Evolutionary conservation across 2,329 filamentous ascomycete species (phyloP), one percentile per base, ranked within the genome.

Genomic region (Scorias spongiosa): DNA sequence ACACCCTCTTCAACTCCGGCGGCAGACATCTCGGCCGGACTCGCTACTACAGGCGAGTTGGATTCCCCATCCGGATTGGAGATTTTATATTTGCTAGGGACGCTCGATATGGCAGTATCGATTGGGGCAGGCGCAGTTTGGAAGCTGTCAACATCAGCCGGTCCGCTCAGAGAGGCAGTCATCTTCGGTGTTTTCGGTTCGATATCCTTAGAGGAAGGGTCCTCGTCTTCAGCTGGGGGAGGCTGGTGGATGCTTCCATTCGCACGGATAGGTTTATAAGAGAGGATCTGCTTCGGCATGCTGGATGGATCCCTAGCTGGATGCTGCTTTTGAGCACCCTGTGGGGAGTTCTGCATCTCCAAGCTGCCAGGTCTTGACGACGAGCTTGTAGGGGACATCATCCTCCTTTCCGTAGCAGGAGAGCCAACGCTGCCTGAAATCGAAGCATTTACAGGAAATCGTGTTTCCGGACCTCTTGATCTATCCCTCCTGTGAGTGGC

Each of bases 401-500:
- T 40, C 69, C 78, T 47, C 17, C 45, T 49, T n/a, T 48, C 49
- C 2, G 46, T 50, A 14, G 47, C 42, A 5, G 51, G 49, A 10
- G 48, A 54, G 11, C 49, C 48, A 75, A 79, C 54, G 66, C 74
- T 61, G 2, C 63, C 66, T 2, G 67, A 64, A 15, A 36, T 15
- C 51, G 75, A 77, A 5, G 83, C 78, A 51, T 51, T 52, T 39
- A 95, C 82, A 1, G 86, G 91, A 69, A 94, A 95, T 36, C 87
- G 76, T 8, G 84, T 93, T 57, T 69, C 64, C 8, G 60, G 52
- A 36, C 71, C 66, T 29, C 76, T 80, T 60, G 84, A 93, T 53
- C 84, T 78, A 57, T 95, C 88, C 50, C 88, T 80, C 45, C 85
- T 75, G 59, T 93, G 84, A 57, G 63, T 50, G 10, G 3, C 38